Evolutionary conservation across 2,329 filamentous ascomycete species (phyloP).

Genomic region (Exutisphaerella laricina): DNA sequence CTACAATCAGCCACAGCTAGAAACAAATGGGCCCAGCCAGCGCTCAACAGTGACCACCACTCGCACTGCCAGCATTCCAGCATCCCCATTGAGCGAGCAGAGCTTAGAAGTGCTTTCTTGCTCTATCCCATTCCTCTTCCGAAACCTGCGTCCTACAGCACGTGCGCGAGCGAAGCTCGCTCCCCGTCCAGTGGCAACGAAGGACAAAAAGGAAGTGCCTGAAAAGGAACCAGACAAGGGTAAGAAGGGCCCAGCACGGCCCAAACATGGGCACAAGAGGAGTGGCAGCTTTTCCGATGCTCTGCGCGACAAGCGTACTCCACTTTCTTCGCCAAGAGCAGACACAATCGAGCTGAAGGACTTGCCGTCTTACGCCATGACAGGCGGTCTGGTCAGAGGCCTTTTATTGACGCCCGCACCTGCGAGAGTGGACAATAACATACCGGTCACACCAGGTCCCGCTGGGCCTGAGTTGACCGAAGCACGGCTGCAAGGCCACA

Average conservation of each 20-base stretch:
- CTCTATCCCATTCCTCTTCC: constrained; percentile 46
- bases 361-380: constrained; percentile 60
- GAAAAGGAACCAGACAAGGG: constrained; percentile 1
- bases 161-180: constrained; percentile 13
- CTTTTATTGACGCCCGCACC: constrained; percentile 77
- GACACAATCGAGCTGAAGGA: constrained; percentile 34
- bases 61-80: constrained; percentile 34
- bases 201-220: constrained; percentile 6
- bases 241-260: constrained; percentile 12
- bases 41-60: constrained; percentile 16
- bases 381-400: constrained; percentile 81
- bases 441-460: constrained; percentile 44
- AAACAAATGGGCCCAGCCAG: constrained; percentile 8
- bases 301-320: constrained; percentile 60
- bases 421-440: constrained; percentile 62
- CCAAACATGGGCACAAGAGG: constrained; percentile 62
- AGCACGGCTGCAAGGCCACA: constrained; percentile 10
- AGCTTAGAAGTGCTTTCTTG: constrained; percentile 57
- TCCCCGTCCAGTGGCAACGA: background rate
- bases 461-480: constrained; percentile 14
- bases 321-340: constrained; percentile 45
- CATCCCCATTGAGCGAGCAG: constrained; percentile 44
- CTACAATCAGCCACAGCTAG: constrained; percentile 2
- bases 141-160: constrained; percentile 21
- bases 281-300: constrained; percentile 87